Percentiles rank a stretch among this genome's conserved stretches.
Evolutionary conservation across 257 asterid genomes (phyloP).

Genomic region (Solanum arcanum): DNA sequence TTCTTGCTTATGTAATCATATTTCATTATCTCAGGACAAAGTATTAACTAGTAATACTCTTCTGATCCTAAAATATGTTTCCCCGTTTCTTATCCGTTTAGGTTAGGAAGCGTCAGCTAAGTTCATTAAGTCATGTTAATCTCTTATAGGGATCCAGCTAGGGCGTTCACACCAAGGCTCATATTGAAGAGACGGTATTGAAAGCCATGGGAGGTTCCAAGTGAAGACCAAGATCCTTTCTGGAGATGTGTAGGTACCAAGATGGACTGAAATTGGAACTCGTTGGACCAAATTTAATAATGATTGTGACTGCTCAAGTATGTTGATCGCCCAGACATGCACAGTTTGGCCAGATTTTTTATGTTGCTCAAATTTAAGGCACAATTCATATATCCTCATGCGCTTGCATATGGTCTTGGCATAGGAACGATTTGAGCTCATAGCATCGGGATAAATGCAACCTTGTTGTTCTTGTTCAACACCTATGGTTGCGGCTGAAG

Average conservation of each 20-base stretch:
- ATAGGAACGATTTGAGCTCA: background rate
- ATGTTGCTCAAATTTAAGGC: background rate
- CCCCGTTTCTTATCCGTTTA: background rate
- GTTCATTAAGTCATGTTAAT: background rate
- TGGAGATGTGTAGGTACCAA: background rate
- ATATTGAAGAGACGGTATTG: background rate
- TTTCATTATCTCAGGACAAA: background rate
- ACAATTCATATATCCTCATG: background rate
- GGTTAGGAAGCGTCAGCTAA: background rate
- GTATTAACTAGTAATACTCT: background rate
- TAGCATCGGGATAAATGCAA: background rate
- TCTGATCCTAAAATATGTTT: background rate
- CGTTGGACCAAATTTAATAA: background rate
- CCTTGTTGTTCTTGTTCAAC: background rate
- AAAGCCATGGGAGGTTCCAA: background rate
- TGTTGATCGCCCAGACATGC: background rate
- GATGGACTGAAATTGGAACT: background rate
- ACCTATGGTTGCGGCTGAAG: background rate
- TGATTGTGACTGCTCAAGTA: background rate
- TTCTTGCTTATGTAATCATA: background rate
- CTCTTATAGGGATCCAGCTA: background rate
- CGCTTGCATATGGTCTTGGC: background rate
- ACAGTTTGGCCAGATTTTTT: background rate
- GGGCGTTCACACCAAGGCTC: background rate
- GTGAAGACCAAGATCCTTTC: background rate